These are phyloP conservation scores for Barnettozyma sp. DNA, from an alignment of 805 yeast genomes.

Conservation along the genomic window DNA sequence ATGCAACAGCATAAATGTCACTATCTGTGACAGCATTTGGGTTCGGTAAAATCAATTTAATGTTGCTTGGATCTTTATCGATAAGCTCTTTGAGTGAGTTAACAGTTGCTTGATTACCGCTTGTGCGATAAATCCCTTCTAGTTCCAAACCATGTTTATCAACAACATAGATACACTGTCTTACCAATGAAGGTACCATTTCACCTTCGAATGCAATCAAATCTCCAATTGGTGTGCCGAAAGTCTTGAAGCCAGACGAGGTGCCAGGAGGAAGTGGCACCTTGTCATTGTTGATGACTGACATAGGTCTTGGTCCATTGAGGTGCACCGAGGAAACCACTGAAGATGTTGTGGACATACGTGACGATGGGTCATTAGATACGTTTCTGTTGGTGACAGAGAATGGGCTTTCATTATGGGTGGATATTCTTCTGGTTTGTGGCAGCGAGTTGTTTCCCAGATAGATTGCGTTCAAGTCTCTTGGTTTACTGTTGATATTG, in stretches of 20 bases:
- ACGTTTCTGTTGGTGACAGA: slow-evolving; percentile 15
- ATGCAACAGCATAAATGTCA: slow-evolving; percentile 84
- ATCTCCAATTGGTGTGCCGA: slow-evolving; percentile 78
- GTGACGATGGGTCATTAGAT: slow-evolving; percentile 12
- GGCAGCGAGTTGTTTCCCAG: slow-evolving; percentile 11
- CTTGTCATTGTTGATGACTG: slow-evolving; percentile 23
- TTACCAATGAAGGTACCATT: slow-evolving; percentile 85
- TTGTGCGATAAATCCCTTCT: slow-evolving; percentile 86
- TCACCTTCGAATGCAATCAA: slow-evolving; percentile 79
- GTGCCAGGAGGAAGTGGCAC: slow-evolving; percentile 25
- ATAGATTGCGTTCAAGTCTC: slow-evolving; percentile 9
- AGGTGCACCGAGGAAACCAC: slow-evolving; percentile 4
- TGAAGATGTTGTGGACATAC: slow-evolving; percentile 9
- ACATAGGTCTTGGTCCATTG: slow-evolving; percentile 27
- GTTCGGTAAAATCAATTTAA: slow-evolving; percentile 45
- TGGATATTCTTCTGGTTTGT: slow-evolving; percentile 25
- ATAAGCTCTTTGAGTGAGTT: slow-evolving; percentile 66
- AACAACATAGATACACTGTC: slow-evolving; percentile 78
- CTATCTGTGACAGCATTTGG: slow-evolving; percentile 59
- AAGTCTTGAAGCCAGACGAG: slow-evolving; percentile 42
- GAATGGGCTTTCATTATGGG: slow-evolving; percentile 30
- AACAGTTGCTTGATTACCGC: slow-evolving; percentile 71
- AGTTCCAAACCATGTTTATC: slow-evolving; percentile 78
- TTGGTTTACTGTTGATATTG: slow-evolving; percentile 14
- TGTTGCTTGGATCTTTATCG: slow-evolving; percentile 67